A percentile compares a stretch with the other conserved stretches of the same genome.
These are phyloP conservation scores for Nakazawaea siamensis DNA, from an alignment of 805 yeast genomes.

Conservation along the genomic window DNA sequence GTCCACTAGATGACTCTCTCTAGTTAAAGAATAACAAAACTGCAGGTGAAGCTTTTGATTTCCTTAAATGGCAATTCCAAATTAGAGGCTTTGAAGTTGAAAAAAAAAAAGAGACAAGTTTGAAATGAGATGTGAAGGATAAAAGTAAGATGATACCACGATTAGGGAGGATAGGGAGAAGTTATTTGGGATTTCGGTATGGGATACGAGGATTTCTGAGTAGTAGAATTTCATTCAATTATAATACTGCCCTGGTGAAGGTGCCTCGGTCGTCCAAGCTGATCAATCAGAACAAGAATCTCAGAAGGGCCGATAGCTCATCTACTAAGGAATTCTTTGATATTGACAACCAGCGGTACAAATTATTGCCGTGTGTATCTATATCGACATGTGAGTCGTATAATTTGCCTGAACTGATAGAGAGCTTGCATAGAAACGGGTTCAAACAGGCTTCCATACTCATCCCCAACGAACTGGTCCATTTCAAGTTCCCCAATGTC, in stretches of 20 bases:
- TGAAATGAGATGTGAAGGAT: too few relatives aligned
- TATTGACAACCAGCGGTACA: neutral
- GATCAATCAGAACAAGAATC: constrained; percentile 5
- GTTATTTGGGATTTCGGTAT: too few relatives aligned
- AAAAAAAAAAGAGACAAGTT: too few relatives aligned
- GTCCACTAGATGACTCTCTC: too few relatives aligned
- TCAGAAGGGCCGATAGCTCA: constrained; percentile 5
- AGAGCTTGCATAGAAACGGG: constrained; percentile 28
- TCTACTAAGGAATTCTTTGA: neutral
- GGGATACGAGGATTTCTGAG: too few relatives aligned
- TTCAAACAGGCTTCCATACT: constrained; percentile 27
- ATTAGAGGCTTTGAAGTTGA: too few relatives aligned
- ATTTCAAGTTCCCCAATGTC: constrained; percentile 32
- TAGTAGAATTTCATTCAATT: too few relatives aligned
- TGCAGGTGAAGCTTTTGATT: too few relatives aligned
- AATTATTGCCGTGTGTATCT: constrained; percentile 46
- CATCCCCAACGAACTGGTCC: constrained; percentile 65
- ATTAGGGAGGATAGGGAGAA: too few relatives aligned
- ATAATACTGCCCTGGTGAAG: constrained; percentile 5
- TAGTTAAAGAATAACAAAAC: too few relatives aligned
- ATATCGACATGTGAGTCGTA: constrained; percentile 69
- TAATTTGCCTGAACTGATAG: constrained; percentile 41
- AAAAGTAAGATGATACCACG: too few relatives aligned
- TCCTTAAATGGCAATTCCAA: too few relatives aligned
- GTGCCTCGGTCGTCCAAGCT: constrained; percentile 8